Conservation (phyloP, 108 stramenopile species). For the Bacterosira constricta region DNA sequence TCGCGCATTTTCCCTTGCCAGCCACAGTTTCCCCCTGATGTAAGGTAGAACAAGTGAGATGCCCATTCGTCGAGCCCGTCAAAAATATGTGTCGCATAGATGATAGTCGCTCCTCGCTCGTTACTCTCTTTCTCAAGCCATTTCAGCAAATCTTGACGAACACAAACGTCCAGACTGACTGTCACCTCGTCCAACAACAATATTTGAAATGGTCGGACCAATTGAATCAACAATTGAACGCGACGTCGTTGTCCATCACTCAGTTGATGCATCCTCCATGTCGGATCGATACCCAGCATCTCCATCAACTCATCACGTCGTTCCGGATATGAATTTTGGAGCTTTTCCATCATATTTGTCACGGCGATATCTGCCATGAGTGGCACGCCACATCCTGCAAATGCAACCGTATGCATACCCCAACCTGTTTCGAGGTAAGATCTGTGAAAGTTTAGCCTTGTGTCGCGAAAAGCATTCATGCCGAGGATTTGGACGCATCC, state of each 20-base stretch:
- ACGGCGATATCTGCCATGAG: conserved; percentile 95
- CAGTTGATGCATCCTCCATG: conserved; percentile 98
- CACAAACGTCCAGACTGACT: conserved; percentile 94
- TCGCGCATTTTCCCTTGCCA: conserved; percentile 87
- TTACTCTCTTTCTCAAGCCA: conserved; percentile 95
- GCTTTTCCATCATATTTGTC: conserved; percentile 92
- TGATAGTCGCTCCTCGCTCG: conserved; percentile 89
- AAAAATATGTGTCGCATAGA: conserved; percentile 99
- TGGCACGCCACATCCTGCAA: conserved; percentile 91
- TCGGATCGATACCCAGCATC: conserved; percentile 92
- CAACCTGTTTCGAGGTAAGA: conserved; percentile 96
- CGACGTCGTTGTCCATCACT: conserved; percentile 92
- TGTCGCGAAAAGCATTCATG: conserved; percentile 93
- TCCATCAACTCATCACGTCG: conserved; percentile 94
- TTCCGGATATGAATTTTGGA: conserved; percentile 95
- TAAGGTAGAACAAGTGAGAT: conserved; percentile 73
- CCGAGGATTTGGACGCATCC: conserved; percentile 83
- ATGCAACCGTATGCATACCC: conserved; percentile 98
- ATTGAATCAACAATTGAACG: conserved; percentile 95
- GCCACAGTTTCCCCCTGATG: conserved; percentile 69
- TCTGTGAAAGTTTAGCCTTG: conserved; percentile 90
- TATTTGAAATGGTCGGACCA: conserved; percentile 95
- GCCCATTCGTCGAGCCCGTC: conserved; percentile 88
- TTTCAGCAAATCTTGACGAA: conserved; percentile 89
- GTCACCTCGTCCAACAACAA: conserved; percentile 98